Base-by-base conservation (phyloP, 2,329 filamentous ascomycete species). In the Nigrospora oryzae region DNA sequence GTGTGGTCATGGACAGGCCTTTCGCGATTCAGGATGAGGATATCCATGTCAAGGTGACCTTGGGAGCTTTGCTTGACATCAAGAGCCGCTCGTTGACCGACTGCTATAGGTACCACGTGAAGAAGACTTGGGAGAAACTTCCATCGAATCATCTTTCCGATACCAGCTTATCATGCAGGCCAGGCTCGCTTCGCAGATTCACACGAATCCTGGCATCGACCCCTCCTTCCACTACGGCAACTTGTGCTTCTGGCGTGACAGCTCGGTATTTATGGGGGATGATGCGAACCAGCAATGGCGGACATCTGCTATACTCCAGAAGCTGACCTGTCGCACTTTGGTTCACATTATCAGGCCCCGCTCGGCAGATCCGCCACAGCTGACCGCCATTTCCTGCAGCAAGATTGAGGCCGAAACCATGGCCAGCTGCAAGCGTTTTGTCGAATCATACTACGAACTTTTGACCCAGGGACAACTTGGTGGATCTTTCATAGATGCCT, bases 201-300 rank as follows among this genome's bases (percentile, higher is more conserved):
- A 38, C 11, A 41, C 40, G 16, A 31, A 17, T 12, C 28, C 17
- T 16, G 23, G 31, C 1, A 1, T 36, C 5, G 31, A 38, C 5
- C 42, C 44, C 2, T 23, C 46, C 5, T 45, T 45, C 37, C 38
- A 48, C 39, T 51, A 51, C 40, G 40, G 46, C 30, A 51, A 51
- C 35, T 38, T 46, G 11, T 49, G 36, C 39, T 51, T 46, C 37
- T 51, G 49, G 49, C 35, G 42, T 7, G 46, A 46, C 19, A 33
- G 23, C 14, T 42, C 37, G 32, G 38, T 39, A 2, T 16, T 28
- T 2, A 16, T 32, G 16, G 40, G 34, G 15, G 17, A 34, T 10
- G 23, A 7, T 7, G 23, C 23, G 6, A 11, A 40, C 12, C 15
- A 43, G 11, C 6, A 30, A 2, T 32, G 37, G 7, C 31, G 6